Percentiles rank a stretch among this genome's conserved stretches.
phyloP scores from a whole-genome alignment of 805 yeast species.

The Tetrapisispora nanseiensis region DNA sequence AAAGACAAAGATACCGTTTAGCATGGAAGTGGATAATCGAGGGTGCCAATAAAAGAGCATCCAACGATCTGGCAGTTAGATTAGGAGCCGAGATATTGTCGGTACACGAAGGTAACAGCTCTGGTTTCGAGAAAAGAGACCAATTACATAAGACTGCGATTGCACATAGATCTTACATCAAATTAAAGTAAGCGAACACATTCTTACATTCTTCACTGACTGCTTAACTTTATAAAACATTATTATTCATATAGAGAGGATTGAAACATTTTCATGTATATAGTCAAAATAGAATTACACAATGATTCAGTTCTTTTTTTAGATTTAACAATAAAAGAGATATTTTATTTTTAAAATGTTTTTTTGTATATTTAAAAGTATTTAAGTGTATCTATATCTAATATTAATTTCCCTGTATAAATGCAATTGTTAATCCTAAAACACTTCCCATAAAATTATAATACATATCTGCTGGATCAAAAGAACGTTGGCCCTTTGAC shows the following conservation, averaged over 20 bases:
- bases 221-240: neutral
- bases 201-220: neutral
- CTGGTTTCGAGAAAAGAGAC: conserved; percentile 75
- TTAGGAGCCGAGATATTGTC: conserved; percentile 80
- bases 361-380: no score
- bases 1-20: conserved; percentile 72
- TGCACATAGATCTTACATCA: conserved; percentile 75
- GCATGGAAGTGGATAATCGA: conserved; percentile 90
- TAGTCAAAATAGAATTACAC: neutral
- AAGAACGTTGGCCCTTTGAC: conserved; percentile 31
- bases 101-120: conserved; percentile 67
- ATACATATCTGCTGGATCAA: conserved; percentile 41
- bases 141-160: conserved; percentile 81
- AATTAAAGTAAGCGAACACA: conserved; percentile 25
- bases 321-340: neutral
- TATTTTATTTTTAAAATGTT: neutral
- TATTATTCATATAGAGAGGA: neutral
- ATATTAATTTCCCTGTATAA: conserved; percentile 5
- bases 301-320: no score
- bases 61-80: conserved; percentile 76
- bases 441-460: conserved; percentile 27
- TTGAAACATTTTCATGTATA: neutral
- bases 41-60: conserved; percentile 68
- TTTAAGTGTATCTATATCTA: no score
- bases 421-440: conserved; percentile 15